phyloP scores from a whole-genome alignment of 768 basidiomycete genomes.

The Podaxis sp. region DNA sequence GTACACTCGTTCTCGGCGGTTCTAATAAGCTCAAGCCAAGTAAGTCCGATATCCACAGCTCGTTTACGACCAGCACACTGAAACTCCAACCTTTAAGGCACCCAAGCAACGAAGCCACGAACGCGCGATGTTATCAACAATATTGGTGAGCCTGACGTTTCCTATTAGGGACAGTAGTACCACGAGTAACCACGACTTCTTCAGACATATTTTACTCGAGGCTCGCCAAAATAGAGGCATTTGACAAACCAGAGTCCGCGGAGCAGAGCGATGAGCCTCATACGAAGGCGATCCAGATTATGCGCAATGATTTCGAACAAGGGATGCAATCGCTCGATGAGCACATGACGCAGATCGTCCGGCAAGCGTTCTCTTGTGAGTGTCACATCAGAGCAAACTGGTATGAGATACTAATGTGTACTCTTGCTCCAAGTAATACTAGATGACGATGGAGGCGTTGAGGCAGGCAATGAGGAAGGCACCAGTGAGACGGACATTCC shows the following conservation, averaged over 20 bases:
- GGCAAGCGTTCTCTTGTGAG: background rate
- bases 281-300: background rate
- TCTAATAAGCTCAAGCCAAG: background rate
- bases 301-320: background rate
- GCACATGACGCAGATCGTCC: background rate
- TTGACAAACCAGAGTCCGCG: background rate
- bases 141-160: background rate
- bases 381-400: background rate
- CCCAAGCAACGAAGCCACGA: background rate
- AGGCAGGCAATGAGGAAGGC: too few relatives aligned
- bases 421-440: too few relatives aligned
- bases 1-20: background rate
- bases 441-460: too few relatives aligned
- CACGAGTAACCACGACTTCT: background rate
- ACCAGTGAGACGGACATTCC: too few relatives aligned
- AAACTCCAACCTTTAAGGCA: too few relatives aligned
- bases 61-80: background rate
- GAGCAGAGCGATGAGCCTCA: background rate
- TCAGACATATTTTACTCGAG: background rate
- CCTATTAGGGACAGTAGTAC: background rate
- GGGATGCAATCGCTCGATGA: background rate
- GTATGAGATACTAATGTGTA: background rate
- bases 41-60: background rate
- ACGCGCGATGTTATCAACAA: background rate
- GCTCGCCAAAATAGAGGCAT: background rate